Evolutionary conservation across 805 yeast genomes (phyloP), one percentile per base, ranked within the genome.

Genomic region (Metschnikowia drakensbergensis): DNA sequence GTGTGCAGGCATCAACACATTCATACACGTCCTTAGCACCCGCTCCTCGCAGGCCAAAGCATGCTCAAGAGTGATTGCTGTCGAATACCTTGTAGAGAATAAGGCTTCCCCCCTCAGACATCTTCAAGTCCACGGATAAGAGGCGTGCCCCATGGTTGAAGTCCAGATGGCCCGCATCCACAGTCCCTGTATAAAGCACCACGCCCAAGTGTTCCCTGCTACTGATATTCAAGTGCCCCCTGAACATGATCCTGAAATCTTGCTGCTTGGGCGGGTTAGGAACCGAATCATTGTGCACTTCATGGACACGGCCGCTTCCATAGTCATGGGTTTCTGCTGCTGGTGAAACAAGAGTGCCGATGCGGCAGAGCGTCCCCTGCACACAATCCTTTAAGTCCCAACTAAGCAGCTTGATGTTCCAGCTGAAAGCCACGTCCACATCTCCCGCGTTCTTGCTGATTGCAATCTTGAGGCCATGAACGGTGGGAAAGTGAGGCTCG

Each of bases 131-230:
- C 53, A 66, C 53, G 9, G 52, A 50, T 5, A 42, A 38, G 9
- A 70, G 53, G 41, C 65, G 64, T 30, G 66, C 62, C 2, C 75
- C 75, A 29, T 65, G 50, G 50, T 65, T 61, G 27, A 68, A 62
- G 37, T 57, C 55, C 27, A 63, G 41, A 47, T 70, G 75, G 47
- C 61, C 60, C 42, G 60, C 55, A 46, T 69, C 74, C 25, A 70
- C 50, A 9, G 44, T 45, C 1, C 73, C 75, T 13, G 47, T 43
- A 52, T 67, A 70, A 10, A 30, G 23, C 9, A 63, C 49, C 3
- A 42, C 34, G 0, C 69, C 69, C 25, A 37, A n/a, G 13, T 53
- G 52, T 5, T 37, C 30, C 10, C 57, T 45, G 22, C 53, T 47
- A 27, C 44, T 42, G 8, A 69, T 51, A 13, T 42, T 43, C 36